phyloP scores from a whole-genome alignment of 2,329 filamentous ascomycete species.

The Calonectria henricotiae region DNA sequence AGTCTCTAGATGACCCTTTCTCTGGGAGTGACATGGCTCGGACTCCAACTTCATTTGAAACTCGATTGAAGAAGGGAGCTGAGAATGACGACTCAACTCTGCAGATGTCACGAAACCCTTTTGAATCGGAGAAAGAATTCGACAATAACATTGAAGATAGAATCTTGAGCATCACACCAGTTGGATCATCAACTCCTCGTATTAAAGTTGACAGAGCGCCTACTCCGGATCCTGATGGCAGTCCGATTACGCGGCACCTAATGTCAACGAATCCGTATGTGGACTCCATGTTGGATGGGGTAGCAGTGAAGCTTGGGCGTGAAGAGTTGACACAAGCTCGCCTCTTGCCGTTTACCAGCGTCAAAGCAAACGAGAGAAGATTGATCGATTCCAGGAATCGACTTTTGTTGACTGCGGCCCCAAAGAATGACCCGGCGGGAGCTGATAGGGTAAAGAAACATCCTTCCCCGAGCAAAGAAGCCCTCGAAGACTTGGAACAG shows the following conservation, averaged over 20 bases:
- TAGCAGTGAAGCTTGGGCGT: constrained; percentile 15
- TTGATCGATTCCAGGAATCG: constrained; percentile 33
- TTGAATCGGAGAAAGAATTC: constrained; percentile 60
- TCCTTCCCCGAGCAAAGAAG: constrained; percentile 63
- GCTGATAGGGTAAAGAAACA: constrained; percentile 61
- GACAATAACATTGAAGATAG: constrained; percentile 60
- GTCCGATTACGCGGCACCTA: constrained; percentile 29
- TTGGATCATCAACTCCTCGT: constrained; percentile 61
- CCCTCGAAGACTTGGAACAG: constrained; percentile 59
- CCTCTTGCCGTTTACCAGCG: not conserved
- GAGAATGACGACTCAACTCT: constrained; percentile 24
- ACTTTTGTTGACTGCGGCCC: not conserved
- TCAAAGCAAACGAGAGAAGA: constrained; percentile 20
- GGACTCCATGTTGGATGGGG: constrained; percentile 20
- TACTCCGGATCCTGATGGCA: constrained; percentile 40
- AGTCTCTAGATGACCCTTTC: constrained; percentile 54
- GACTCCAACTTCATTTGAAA: constrained; percentile 49
- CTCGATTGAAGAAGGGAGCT: constrained; percentile 41
- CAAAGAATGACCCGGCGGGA: constrained; percentile 8
- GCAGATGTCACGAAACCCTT: constrained; percentile 48
- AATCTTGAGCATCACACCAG: constrained; percentile 57
- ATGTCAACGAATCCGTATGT: constrained; percentile 26
- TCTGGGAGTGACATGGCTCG: constrained; percentile 44
- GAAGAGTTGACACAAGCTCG: constrained; percentile 14
- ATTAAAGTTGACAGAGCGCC: constrained; percentile 46